Evolutionary conservation across 106 monocot genomes (phyloP), one percentile per base, ranked within the genome.

Genomic region (Dioscorea alata): DNA sequence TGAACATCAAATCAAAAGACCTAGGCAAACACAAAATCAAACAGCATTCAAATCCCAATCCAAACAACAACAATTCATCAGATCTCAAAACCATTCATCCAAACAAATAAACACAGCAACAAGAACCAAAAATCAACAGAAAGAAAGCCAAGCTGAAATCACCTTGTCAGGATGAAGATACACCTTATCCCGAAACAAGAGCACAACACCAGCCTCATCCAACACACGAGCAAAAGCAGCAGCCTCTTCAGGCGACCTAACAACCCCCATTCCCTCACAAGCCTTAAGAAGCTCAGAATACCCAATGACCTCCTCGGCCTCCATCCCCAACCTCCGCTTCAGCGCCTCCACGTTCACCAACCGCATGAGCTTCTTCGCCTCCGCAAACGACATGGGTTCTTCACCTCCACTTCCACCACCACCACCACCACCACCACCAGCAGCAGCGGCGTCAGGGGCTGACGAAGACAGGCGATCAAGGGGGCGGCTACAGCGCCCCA

Each of bases 161-260:
- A 91, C 95, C 97, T 97, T 97, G 13, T 92, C 79, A 13, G 97
- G 92, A 24, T 89, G 97, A 22, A 97, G 81, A 65, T 89, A 92
- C 64, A 97, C 92, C 81, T 87, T 89, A 57, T 97, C 89, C 15
- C 89, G 78, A 34, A 92, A 97, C 14, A 97, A 65, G 8, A 97
- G 79, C 17, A 97, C 71, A 50, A 97, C 97, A 22, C 97, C 97
- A 33, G 97, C 86, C 23, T 97, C 92, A 49, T 97, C 97, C 18
- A 97, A 73, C 25, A 77, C 92, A 50, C 76, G 73, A 14, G 87
- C 85, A 63, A 92, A 85, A 21, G 80, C 80, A 10, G 20, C 73
- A 8, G 92, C 97, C 73, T 97, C 97, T 33, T 86, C 89, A 50
- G 53, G 58, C 16, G 78, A 74, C 61, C 87, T 69, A 3, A 82